phyloP scores from a whole-genome alignment of 371 early-diverging fungal species.

The Amoeboaphelidium occidentale region DNA sequence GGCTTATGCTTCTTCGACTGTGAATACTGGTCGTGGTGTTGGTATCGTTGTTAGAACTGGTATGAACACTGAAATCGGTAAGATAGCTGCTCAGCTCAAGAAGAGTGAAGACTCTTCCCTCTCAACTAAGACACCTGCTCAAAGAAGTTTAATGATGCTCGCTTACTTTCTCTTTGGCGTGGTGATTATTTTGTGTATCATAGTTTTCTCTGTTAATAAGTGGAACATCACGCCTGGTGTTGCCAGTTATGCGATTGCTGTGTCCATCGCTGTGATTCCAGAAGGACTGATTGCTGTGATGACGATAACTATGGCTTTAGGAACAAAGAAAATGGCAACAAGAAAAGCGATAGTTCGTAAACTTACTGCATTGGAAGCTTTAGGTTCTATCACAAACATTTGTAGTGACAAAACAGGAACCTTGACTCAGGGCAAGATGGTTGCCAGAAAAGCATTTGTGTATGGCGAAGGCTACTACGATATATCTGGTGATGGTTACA shows the following conservation, averaged over 20 bases:
- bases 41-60: conserved; percentile 12
- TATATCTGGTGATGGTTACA: conserved; percentile 27
- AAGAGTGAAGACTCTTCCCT: background rate
- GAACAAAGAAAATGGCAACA: conserved; percentile 9
- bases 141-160: conserved; percentile 2
- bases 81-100: conserved; percentile 3
- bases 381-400: conserved; percentile 10
- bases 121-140: conserved; percentile 4
- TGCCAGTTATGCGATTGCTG: conserved; percentile 3
- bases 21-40: conserved; percentile 32
- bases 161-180: background rate
- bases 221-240: background rate
- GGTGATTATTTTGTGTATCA: conserved; percentile 1
- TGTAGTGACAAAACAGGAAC: conserved; percentile 18
- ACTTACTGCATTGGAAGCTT: conserved; percentile 7
- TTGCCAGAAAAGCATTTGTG: conserved; percentile 38
- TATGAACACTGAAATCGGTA: conserved; percentile 8
- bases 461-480: conserved; percentile 33
- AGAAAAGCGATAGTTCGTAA: conserved; percentile 13
- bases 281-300: conserved; percentile 12
- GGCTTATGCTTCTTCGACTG: conserved; percentile 26
- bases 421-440: conserved; percentile 25
- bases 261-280: conserved; percentile 13
- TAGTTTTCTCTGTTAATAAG: conserved; percentile 11
- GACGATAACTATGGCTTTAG: conserved; percentile 7